Percentiles rank a stretch among this genome's conserved stretches.
Conservation (phyloP, 768 basidiomycete genomes). For the Phlegmacium glaucopus region DNA sequence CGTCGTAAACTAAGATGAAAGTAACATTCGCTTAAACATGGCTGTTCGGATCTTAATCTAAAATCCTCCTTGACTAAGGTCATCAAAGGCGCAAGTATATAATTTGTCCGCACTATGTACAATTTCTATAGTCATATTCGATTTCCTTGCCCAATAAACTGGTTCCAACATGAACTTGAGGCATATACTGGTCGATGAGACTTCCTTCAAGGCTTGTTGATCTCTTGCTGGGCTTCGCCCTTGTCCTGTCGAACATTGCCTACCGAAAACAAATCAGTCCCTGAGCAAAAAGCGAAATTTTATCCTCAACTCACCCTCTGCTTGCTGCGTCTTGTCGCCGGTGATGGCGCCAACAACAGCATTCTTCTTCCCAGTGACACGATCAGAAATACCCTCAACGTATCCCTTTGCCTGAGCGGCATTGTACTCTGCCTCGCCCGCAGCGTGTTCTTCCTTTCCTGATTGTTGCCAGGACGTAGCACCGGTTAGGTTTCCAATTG, state of each 20-base stretch:
- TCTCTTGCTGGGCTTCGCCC: constrained; percentile 49
- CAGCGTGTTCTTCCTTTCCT: constrained; percentile 51
- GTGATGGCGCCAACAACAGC: constrained; percentile 47
- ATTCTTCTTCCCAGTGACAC: constrained; percentile 45
- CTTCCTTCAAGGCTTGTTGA: too few species aligned
- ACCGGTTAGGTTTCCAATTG: constrained; percentile 47
- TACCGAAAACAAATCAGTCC: constrained; percentile 14
- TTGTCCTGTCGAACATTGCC: constrained; percentile 55
- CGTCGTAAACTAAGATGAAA: too few species aligned
- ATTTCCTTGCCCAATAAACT: too few species aligned
- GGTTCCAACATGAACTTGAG: too few species aligned
- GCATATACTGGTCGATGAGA: too few species aligned
- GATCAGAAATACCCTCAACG: constrained; percentile 44
- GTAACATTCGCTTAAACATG: too few species aligned
- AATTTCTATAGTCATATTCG: too few species aligned
- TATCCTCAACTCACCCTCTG: constrained; percentile 28
- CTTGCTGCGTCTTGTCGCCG: constrained; percentile 45
- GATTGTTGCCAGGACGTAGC: constrained; percentile 40
- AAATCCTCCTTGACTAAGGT: too few species aligned
- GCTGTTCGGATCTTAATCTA: too few species aligned
- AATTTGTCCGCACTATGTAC: too few species aligned
- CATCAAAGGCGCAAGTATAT: too few species aligned
- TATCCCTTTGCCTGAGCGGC: constrained; percentile 49
- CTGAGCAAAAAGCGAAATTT: neutral
- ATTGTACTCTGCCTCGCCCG: constrained; percentile 48